Base-by-base conservation (phyloP, 139 green algal species). In the Pleodorina starrii region DNA sequence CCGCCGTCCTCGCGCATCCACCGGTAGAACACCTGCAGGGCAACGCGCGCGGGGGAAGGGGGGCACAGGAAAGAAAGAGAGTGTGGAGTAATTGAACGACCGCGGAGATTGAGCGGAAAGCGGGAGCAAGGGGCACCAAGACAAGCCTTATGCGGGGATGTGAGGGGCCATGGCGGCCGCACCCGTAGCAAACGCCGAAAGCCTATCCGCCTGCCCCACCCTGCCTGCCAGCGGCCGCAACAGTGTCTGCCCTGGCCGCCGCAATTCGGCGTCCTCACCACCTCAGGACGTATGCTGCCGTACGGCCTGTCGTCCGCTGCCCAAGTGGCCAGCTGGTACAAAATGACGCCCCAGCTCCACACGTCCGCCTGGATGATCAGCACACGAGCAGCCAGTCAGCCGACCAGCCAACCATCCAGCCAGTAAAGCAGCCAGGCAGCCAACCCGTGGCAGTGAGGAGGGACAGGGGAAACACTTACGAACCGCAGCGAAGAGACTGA, bases 241-340 rank as follows among this genome's bases (percentile, higher is more conserved):
- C n/a, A n/a, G n/a, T n/a, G n/a, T n/a, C n/a, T n/a, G n/a, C n/a
- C n/a, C n/a, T n/a, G n/a, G n/a, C n/a, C n/a, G n/a, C n/a, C n/a
- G n/a, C n/a, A n/a, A n/a, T n/a, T n/a, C n/a, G n/a, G n/a, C n/a
- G n/a, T n/a, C n/a, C n/a, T n/a, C 59, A 87, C 80, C 59, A 50
- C 44, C 25, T 57, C 12, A 0, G 14, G 27, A 5, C 5, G 40
- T 5, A 35, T 59, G 40, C 42, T 40, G 40, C 0, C 57, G 80
- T 75, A 86, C 14, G 63, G 10, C 29, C 25, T 7, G 19, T 77
- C 16, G 16, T 63, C 57, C 10, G 9, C 43, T 59, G 9, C 32
- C 80, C 80, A 87, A 11, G 60, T 78, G 29, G 80, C 80, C 43
- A 87, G 57, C 63, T 87, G 80, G 43, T 78, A 87, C 27, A 87